Evolutionary conservation across 306 rosid species (phyloP).

Genomic region (Chamaecrista fasciculata): DNA sequence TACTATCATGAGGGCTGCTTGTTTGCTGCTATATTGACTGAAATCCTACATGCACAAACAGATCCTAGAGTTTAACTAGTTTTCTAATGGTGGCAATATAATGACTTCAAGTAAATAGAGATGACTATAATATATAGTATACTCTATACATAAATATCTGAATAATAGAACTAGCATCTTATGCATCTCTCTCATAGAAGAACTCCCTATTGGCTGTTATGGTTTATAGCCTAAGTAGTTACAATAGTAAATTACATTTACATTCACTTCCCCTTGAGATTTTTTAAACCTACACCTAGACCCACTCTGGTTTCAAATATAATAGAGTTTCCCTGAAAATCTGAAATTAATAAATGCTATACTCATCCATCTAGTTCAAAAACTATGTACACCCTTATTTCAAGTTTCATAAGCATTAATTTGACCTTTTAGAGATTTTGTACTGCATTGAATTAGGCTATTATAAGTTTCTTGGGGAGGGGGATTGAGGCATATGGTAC

Average conservation of each 20-base stretch:
- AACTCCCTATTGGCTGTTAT: not conserved
- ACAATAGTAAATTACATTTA: not conserved
- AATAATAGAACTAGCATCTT: conserved; percentile 18
- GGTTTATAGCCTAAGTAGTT: not conserved
- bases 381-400: not conserved
- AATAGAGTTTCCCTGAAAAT: not conserved
- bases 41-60: conserved; percentile 17
- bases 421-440: not conserved
- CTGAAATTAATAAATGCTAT: not conserved
- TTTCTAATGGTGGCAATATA: conserved; percentile 3
- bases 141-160: not conserved
- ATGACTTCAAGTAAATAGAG: conserved; percentile 1
- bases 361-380: not conserved
- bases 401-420: not conserved
- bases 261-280: not conserved
- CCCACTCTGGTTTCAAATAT: not conserved
- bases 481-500: not conserved
- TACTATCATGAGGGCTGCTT: not conserved
- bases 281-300: not conserved
- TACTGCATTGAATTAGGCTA: not conserved
- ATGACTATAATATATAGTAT: not conserved
- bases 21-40: conserved; percentile 8
- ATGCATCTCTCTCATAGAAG: not conserved
- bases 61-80: conserved; percentile 14
- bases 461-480: not conserved